Evolutionary conservation across 2,329 filamentous ascomycete genomes (phyloP), one percentile per base, ranked within the genome.

Genomic region (Xylaria sp.): DNA sequence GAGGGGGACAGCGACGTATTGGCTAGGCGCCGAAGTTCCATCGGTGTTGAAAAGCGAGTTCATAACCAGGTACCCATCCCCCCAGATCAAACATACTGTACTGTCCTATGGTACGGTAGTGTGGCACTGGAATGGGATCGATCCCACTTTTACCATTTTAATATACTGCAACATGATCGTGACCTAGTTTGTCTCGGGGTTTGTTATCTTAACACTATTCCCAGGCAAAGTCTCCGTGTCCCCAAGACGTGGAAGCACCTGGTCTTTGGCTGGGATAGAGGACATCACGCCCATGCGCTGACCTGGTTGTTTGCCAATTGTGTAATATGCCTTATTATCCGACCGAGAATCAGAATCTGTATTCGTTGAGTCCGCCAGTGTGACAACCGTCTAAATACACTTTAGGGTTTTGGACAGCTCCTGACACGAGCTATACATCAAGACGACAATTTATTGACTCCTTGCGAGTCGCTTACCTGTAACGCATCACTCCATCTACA

Each of bases 361-460:
- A 90, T 33, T 89, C 90, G 17, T 84, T 84, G 2, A 80, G 72
- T 83, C 45, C 85, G 90, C 31, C 84, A 89, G 25, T 90, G 91
- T 55, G 90, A 90, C 33, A 94, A 93, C 74, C 87, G 88, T 65
- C 84, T 87, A 23, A 93, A 93, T 73, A 85, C 86, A 3, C 82
- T 92, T 35, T 84, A 92, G 72, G 89, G 93, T 8, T 78, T 93
- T 25, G 82, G 86, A 64, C 88, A 92, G 73, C 81, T 91, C 17
- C 53, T 49, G 28, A 17, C 46, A 54, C 21, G 58, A 70, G 33
- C 60, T 40, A 56, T 28, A 40, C 54, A 12, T 66, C 31, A 53
- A 23, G 45, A 70, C 68, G 62, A 54, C 56, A 35, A 67, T 79
- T 38, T 70, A 69, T 47, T 73, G 76, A 43, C 78, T 84, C 68